Evolutionary conservation across 306 rosid species (phyloP), one percentile per base, ranked within the genome.

Genomic region (Gillenia trifoliata): DNA sequence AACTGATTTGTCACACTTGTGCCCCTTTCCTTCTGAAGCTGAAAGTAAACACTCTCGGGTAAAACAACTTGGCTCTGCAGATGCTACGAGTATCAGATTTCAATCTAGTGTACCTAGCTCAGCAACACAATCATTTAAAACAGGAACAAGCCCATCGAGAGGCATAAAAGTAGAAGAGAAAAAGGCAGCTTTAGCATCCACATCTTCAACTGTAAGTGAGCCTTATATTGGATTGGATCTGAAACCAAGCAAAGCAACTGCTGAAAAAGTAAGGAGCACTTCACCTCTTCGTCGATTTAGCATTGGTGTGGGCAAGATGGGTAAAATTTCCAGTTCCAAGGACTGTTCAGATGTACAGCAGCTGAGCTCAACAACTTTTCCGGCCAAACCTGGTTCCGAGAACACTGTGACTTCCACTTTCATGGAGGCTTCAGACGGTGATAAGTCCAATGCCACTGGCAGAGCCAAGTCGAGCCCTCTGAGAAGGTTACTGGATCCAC

Each of bases 401-500:
- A 85, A 72, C 75, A 62, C 40, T 5, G 73, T 71, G 38, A 79
- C 89, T 70, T 83, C 85, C 75, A 25, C 86, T 75, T 52, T 70
- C 75, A 73, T 78, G 75, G 83, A 88, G 79, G 76, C n/a, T 72
- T 77, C 89, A 31, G 84, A 75, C 77, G 79, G 63, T 61, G 92
- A 86, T 47, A 89, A 86, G 64, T 80, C 80, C 77, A 82, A 60
- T 25, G 84, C 76, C 73, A 80, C 82, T 76, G 55, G 76, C 78
- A 86, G 82, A 83, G 76, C 88, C 75, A 89, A 86, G 87, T 89
- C 96, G 38, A 91, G 97, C 80, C 99, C 99, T 78, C 84, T 95
- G 69, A 87, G 96, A 84, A 84, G 99, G 79, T 86, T 95, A 72
- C 89, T 95, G 71, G 91, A 90, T 73, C 98, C 98, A 61, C 78